phyloP scores from a whole-genome alignment of 2,329 filamentous ascomycete genomes.

The Calonectria ilicicola region DNA sequence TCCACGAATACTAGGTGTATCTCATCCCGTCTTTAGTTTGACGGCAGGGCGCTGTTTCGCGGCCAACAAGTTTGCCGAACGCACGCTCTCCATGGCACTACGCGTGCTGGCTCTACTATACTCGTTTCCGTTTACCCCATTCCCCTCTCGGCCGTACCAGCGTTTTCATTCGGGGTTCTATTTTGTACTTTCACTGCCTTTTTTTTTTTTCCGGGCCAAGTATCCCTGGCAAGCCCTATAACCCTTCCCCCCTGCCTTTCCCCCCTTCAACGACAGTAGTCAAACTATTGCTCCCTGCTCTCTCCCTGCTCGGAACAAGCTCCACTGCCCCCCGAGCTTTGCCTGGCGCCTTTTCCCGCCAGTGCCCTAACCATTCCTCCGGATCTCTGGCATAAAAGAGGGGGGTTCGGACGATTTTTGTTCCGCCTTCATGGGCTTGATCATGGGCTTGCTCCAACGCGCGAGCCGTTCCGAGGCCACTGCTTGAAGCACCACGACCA shows the following conservation, averaged over 20 bases:
- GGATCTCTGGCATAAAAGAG: slow-evolving; percentile 1
- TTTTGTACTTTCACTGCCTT: too few relatives aligned
- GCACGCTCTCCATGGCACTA: background rate
- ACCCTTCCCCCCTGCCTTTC: background rate
- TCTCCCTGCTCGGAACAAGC: slow-evolving; percentile 13
- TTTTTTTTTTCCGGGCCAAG: background rate
- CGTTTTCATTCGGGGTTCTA: background rate
- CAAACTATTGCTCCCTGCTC: background rate
- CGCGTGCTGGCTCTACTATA: background rate
- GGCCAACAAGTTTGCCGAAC: background rate
- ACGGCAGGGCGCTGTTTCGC: background rate
- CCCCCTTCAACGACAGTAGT: slow-evolving; percentile 1
- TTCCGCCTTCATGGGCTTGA: background rate
- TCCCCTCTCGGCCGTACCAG: background rate
- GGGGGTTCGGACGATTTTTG: slow-evolving; percentile 3
- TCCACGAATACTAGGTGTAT: background rate
- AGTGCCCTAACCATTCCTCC: slow-evolving; percentile 14
- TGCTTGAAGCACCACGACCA: background rate
- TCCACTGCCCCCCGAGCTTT: slow-evolving; percentile 15
- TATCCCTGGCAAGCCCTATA: slow-evolving; percentile 16
- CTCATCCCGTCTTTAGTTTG: slow-evolving; percentile 9
- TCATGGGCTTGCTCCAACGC: background rate
- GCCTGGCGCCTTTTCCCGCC: background rate
- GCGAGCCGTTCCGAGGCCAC: background rate
- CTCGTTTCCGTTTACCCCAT: background rate